Base-by-base conservation (phyloP, 2,329 filamentous ascomycete species). In the Penicillium brevicompactum region DNA sequence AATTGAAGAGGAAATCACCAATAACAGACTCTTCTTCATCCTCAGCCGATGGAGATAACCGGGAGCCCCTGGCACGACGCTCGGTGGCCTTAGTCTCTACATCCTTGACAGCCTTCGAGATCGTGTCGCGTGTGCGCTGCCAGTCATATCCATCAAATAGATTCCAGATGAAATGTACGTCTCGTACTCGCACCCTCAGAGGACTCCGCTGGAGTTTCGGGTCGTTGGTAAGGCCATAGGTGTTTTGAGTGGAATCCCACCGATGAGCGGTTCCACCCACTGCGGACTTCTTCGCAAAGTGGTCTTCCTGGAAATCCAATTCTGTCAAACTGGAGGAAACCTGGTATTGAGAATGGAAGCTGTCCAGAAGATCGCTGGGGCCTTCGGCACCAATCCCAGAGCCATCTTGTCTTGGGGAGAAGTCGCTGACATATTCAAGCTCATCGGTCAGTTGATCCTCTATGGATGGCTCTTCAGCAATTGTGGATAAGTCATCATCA, bases 121-220 rank as follows among this genome's bases (percentile, higher is more conserved):
- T 96, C 4, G 88, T 85, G 59, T 94, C 89, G 42, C 93, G 84
- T 0, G 95, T 99, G 42, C 85, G 84, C 63, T 87, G 84, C 95
- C 95, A 99, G 74, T 99, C 95, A 70, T 96, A 99, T 1, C 94
- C 94, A 77, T 99, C 94, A 72, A 94, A 97, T 1, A 99, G 79
- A 68, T 99, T 96, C 94, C 94, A 99, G 56, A 97, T 97, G 49
- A 97, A 79, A 70, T 97, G 91, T 5, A 96, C 87, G 68, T 97
- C 91, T 24, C 90, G 87, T 14, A 97, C 83, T 5, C 86, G 86
- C 2, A 97, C 80, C 60, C 86, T 87, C 13, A 99, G 76, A 5
- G 93, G 91, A 58, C 88, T 90, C 50, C 80, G 81, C 38, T 81
- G 80, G 8, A 87, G 78, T 58, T 87, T 85, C 9, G 77, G 72